Base-by-base conservation (phyloP, 2,329 filamentous ascomycete species). In the Xylaria digitata region DNA sequence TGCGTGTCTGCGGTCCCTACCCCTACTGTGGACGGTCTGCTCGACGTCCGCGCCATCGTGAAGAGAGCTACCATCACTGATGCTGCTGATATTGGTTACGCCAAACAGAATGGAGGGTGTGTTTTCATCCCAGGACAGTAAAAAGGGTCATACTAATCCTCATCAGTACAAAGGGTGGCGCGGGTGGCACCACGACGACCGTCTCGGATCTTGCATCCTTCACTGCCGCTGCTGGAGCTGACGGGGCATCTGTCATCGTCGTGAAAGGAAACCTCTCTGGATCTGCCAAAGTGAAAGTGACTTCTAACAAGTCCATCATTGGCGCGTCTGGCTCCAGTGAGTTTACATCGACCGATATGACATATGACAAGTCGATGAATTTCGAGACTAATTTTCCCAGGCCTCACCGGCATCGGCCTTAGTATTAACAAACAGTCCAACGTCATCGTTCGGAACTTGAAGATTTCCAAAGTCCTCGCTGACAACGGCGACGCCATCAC, bases 391-490 rank as follows among this genome's bases (percentile, higher is more conserved):
- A 69, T 37, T 17, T 34, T 59, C 60, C 53, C 15, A 80, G 75
- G 74, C 64, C 75, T 83, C 69, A 80, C 75, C 37, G 83, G 84
- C 37, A 74, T 84, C 56, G 86, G 86, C 30, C 77, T 89, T 60
- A 82, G 84, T 68, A 81, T 90, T 77, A 83, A 84, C 71, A 79
- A 80, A 48, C 79, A 81, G 43, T 80, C 77, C 63, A 90, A 90
- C 75, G 86, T 90, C 65, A 89, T 90, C 70, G 76, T 90, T 69
- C 84, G 87, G 42, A 90, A 90, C 82, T 75, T 90, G 67, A 84
- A 83, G 67, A 87, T 89, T 71, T 78, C 83, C 67, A 85, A 87
- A 74, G 86, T 89, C 37, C 75, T 82, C 15, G 87, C 87, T 9
- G 76, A 78, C 30, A 82, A 85, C 68, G 87, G 87, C 21, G 88